Evolutionary conservation across 1,284 basidiomycete genomes (phyloP), one percentile per base, ranked within the genome.

Genomic region (Moesziomyces antarcticus): DNA sequence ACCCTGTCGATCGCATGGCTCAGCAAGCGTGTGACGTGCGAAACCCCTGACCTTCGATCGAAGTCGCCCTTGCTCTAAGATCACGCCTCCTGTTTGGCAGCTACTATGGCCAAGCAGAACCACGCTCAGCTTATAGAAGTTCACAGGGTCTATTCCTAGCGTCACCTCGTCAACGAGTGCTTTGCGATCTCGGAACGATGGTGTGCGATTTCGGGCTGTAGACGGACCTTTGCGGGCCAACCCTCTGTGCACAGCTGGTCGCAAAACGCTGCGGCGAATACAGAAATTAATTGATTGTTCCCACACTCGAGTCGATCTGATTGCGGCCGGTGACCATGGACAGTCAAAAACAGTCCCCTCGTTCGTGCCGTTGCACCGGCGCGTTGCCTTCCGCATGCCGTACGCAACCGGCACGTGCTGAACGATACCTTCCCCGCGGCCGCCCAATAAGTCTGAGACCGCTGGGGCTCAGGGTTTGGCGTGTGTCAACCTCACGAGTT

Each of bases 261-360:
- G 11, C 16, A 2, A 40, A 40, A 18, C 16, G 37, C 37, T 40
- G 37, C 37, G 37, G 37, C 37, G 53, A 37, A 22, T 42, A 42
- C 25, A 27, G 25, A 7, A 6, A 6, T 27, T 20, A n/a, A 6
- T 13, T 18, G 5, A 6, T 37, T 45, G 14, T 51, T 58, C 56
- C 56, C 56, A 58, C 56, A 58, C 48, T 58, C 56, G 41, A 58
- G 49, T 51, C 42, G 33, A 35, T 27, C 42, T 30, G 13, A 20
- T 25, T 33, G 30, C 24, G 46, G 46, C 54, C 54, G 54, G 54
- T 37, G 45, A 49, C 35, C 45, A n/a, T 35, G 37, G 20, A 18
- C 24, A 25, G 20, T 27, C 20, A 30, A n/a, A n/a, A 18, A 10
- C 3, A 30, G 48, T 41, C 50, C 56, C 56, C 48, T 57, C 56